These are phyloP conservation scores for Fusarium sambucinum DNA, from an alignment of 2,329 filamentous ascomycete species.

Conservation along the genomic window DNA sequence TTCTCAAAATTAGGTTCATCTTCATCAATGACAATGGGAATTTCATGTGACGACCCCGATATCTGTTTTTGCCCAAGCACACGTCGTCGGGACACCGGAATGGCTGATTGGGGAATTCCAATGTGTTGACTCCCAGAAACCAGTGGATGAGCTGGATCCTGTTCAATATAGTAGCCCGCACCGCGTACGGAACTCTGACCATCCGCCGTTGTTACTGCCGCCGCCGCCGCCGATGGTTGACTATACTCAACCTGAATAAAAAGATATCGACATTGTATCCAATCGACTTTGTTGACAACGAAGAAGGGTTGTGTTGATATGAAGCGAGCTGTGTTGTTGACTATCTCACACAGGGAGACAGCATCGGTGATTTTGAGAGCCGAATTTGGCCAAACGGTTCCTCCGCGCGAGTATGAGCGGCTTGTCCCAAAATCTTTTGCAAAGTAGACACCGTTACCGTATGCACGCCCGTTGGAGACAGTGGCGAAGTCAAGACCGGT, in stretches of 20 bases:
- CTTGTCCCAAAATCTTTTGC: conserved; percentile 55
- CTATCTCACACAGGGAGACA: conserved; percentile 85
- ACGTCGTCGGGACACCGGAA: conserved; percentile 42
- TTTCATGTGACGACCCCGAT: conserved; percentile 1
- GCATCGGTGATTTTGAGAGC: conserved; percentile 68
- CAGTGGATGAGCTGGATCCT: conserved; percentile 43
- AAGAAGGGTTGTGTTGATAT: conserved; percentile 68
- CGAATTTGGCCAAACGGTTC: conserved; percentile 73
- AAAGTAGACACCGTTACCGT: conserved; percentile 86
- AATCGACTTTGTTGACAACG: conserved; percentile 81
- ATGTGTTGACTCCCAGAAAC: neutral
- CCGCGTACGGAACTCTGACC: neutral
- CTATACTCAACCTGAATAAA: conserved; percentile 62
- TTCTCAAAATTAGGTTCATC: neutral
- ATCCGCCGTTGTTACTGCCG: too few relatives aligned
- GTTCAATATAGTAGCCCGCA: conserved; percentile 46
- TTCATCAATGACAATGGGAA: conserved; percentile 17
- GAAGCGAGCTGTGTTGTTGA: conserved; percentile 78
- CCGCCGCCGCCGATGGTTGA: too few relatives aligned
- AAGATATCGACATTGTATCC: conserved; percentile 91
- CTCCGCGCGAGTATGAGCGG: conserved; percentile 21
- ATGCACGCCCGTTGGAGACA: conserved; percentile 73
- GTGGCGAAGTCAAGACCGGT: conserved; percentile 81
- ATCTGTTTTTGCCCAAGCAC: neutral
- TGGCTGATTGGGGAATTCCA: conserved; percentile 48